Conservation (phyloP, 1,139 yeast genomes). For the Scheffersomyces insectosa region DNA sequence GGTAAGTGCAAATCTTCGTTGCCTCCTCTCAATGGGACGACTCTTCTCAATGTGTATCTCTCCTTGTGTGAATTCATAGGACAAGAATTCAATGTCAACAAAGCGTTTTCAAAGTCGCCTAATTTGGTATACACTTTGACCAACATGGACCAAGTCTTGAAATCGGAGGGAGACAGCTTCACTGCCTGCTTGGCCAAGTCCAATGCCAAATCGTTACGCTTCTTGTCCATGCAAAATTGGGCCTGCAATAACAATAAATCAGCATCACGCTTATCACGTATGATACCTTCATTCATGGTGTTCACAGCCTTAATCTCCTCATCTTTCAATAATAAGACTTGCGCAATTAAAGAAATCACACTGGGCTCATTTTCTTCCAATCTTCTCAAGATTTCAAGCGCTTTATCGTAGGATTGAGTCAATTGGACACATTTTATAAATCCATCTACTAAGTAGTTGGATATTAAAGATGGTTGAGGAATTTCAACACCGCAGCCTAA, state of each 20-base stretch:
- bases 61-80: slow-evolving; percentile 84
- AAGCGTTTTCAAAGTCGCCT: slow-evolving; percentile 73
- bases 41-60: slow-evolving; percentile 55
- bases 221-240: slow-evolving; percentile 66
- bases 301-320: slow-evolving; percentile 80
- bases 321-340: slow-evolving; percentile 56
- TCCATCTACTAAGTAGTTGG: slow-evolving; percentile 79
- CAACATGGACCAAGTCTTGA: slow-evolving; percentile 76
- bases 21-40: slow-evolving; percentile 57
- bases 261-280: slow-evolving; percentile 62
- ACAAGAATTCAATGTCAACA: slow-evolving; percentile 82
- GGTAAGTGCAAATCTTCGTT: slow-evolving; percentile 68
- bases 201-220: slow-evolving; percentile 69
- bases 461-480: slow-evolving; percentile 67
- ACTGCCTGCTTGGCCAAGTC: slow-evolving; percentile 75
- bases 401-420: slow-evolving; percentile 63
- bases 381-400: slow-evolving; percentile 52
- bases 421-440: slow-evolving; percentile 63
- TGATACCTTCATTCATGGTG: slow-evolving; percentile 61
- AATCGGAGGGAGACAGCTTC: slow-evolving; percentile 81
- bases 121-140: slow-evolving; percentile 71
- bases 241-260: slow-evolving; percentile 64
- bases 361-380: slow-evolving; percentile 47
- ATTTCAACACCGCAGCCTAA: slow-evolving; percentile 68
- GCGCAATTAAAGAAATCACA: slow-evolving; percentile 57